Conservation (phyloP, 768 basidiomycete genomes). For the Boletus reticuloceps region DNA sequence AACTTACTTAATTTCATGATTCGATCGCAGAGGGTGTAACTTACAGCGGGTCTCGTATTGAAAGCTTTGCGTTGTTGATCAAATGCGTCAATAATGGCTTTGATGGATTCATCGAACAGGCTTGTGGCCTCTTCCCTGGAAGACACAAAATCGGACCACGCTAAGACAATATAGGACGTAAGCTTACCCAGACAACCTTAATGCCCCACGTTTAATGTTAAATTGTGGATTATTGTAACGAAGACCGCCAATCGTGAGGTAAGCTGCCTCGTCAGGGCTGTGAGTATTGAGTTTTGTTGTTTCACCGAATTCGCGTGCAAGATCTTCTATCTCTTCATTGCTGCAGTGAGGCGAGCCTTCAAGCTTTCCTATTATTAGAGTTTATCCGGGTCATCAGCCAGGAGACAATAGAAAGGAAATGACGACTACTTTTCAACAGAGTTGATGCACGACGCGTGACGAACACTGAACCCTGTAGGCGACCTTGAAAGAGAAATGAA, state of each 20-base stretch:
- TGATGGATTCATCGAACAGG: conserved; percentile 6
- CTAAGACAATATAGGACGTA: not conserved
- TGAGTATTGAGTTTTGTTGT: conserved; percentile 4
- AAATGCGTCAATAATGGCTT: conserved; percentile 12
- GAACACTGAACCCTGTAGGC: conserved; percentile 47
- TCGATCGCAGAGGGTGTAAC: not conserved
- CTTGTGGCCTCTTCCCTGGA: conserved; percentile 4
- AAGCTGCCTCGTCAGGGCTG: not conserved
- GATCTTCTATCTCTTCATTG: not conserved
- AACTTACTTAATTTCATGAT: not conserved
- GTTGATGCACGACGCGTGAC: conserved; percentile 39
- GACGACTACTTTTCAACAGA: conserved; percentile 33
- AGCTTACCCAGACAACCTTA: conserved; percentile 6
- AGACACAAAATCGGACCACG: not conserved
- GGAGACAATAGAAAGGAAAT: not conserved
- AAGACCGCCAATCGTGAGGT: not conserved
- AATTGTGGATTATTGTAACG: not conserved
- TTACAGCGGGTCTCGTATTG: not conserved
- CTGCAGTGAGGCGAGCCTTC: conserved; percentile 1
- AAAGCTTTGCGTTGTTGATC: conserved; percentile 3
- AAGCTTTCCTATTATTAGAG: conserved; percentile 1
- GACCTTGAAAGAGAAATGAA: conserved; percentile 27
- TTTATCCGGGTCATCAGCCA: not conserved
- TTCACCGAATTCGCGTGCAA: conserved; percentile 8
- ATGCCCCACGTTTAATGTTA: conserved; percentile 3